Base-by-base conservation (phyloP, 306 rosid species). In the Mucuna pruriens region DNA sequence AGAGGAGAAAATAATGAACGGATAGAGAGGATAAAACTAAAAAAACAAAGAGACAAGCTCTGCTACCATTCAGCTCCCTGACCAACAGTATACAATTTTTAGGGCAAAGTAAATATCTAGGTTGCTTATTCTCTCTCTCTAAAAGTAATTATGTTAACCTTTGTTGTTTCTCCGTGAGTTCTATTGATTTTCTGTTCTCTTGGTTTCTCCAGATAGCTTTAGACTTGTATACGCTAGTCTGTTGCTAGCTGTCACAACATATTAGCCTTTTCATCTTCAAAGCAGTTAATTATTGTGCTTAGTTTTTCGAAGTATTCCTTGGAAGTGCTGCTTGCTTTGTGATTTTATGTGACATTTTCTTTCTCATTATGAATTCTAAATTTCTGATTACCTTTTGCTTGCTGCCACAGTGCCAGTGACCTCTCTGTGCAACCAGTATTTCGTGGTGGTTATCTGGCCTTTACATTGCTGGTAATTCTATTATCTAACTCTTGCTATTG, bases 371-470 rank as follows among this genome's bases (percentile, higher is more conserved):
- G 54, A 51, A 81, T 65, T 54, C 33, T 29, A 45, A 26, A 51
- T 77, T 65, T 54, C 33, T 29, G 54, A 26, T 71, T 46, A 25
- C 46, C 38, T 83, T 79, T 22, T 84, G 58, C 80, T 82, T 85
- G 73, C 73, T 79, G 51, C 51, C 44, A 13, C 85, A 93, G 99
- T 86, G 95, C 89, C 82, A 90, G 75, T 81, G 98, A 95, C 85
- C 85, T 77, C 82, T 88, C 94, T 79, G 87, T 90, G 75, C 84
- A 71, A 52, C 84, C 94, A 26, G 90, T 90, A 84, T 70, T 89
- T 82, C 91, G 94, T 22, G 99, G 98, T 87, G 92, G 96, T 81
- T 95, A 93, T 91, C 87, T 89, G 74, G 99, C 97, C 71, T 93
- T 95, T 83, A 93, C 97, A 52, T 77, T 86, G 67, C 91, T 36